Evolutionary conservation across 2,329 filamentous ascomycete genomes (phyloP).

Genomic region (Colletotrichum liaoningense): DNA sequence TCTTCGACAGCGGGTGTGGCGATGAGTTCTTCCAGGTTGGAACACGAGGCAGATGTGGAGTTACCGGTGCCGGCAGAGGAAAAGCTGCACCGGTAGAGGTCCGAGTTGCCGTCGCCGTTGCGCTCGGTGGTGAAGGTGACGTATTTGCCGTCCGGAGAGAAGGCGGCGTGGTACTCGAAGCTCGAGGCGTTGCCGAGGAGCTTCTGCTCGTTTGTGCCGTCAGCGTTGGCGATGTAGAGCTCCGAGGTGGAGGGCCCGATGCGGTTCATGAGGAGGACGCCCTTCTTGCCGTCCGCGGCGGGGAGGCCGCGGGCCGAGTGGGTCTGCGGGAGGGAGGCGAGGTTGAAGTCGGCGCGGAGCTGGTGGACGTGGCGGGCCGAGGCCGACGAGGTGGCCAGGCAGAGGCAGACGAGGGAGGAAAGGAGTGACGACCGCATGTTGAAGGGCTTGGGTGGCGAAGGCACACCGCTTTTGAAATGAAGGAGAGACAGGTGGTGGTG

Average conservation of each 20-base stretch:
- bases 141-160: constrained; percentile 16
- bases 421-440: constrained; percentile 25
- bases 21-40: constrained; percentile 13
- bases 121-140: constrained; percentile 26
- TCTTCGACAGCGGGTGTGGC: constrained; percentile 28
- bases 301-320: constrained; percentile 25
- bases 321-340: constrained; percentile 8
- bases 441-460: not conserved
- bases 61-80: not conserved
- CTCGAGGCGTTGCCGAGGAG: constrained; percentile 5
- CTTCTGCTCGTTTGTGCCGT: constrained; percentile 27
- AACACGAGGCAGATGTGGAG: not conserved
- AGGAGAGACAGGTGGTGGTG: not conserved
- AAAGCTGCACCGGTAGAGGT: constrained; percentile 23
- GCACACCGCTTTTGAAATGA: not conserved
- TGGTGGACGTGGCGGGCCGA: constrained; percentile 22
- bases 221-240: constrained; percentile 26
- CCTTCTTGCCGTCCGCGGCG: constrained; percentile 28
- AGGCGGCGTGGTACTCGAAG: constrained; percentile 20
- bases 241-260: constrained; percentile 23
- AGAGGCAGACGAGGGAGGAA: constrained; percentile 1
- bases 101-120: constrained; percentile 26
- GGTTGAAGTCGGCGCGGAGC: constrained; percentile 17
- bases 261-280: constrained; percentile 27
- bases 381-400: not conserved